These are phyloP conservation scores for Taiozyma onychis DNA, from an alignment of 1,139 yeast genomes.

Conservation along the genomic window DNA sequence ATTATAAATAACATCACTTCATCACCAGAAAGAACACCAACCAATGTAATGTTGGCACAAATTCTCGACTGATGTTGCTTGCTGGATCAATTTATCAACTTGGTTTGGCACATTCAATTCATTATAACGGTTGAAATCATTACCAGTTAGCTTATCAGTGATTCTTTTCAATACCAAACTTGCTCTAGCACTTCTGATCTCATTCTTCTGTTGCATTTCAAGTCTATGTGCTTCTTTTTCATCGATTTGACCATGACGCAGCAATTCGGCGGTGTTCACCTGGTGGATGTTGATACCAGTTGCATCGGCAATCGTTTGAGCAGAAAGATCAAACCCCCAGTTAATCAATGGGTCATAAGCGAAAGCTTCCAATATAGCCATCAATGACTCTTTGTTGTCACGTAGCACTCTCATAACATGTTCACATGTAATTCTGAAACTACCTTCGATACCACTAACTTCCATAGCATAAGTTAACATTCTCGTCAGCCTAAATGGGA, in stretches of 20 bases:
- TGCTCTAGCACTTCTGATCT: slow-evolving; percentile 85
- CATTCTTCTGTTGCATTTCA: slow-evolving; percentile 72
- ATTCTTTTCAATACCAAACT: slow-evolving; percentile 85
- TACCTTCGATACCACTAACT: slow-evolving; percentile 97
- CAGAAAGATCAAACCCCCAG: slow-evolving; percentile 96
- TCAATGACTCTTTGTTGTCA: slow-evolving; percentile 89
- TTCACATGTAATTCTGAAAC: slow-evolving; percentile 93
- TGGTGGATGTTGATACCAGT: slow-evolving; percentile 66
- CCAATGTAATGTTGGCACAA: slow-evolving; percentile 96
- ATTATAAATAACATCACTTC: not conserved
- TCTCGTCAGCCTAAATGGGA: slow-evolving; percentile 93
- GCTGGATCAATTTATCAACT: slow-evolving; percentile 90
- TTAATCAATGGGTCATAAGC: slow-evolving; percentile 97
- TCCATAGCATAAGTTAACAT: slow-evolving; percentile 99
- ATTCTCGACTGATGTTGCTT: slow-evolving; percentile 95
- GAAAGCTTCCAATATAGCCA: slow-evolving; percentile 98
- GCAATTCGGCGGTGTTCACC: slow-evolving; percentile 57
- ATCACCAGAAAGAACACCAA: slow-evolving; percentile 97
- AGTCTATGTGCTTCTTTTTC: slow-evolving; percentile 69
- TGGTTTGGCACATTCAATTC: slow-evolving; percentile 83
- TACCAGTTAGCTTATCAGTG: slow-evolving; percentile 88
- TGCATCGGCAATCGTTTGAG: slow-evolving; percentile 68
- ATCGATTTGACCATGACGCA: slow-evolving; percentile 69
- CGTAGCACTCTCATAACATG: slow-evolving; percentile 94
- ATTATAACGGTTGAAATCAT: slow-evolving; percentile 71